Conservation (phyloP, 768 basidiomycete species). For the Hericium erinaceus region DNA sequence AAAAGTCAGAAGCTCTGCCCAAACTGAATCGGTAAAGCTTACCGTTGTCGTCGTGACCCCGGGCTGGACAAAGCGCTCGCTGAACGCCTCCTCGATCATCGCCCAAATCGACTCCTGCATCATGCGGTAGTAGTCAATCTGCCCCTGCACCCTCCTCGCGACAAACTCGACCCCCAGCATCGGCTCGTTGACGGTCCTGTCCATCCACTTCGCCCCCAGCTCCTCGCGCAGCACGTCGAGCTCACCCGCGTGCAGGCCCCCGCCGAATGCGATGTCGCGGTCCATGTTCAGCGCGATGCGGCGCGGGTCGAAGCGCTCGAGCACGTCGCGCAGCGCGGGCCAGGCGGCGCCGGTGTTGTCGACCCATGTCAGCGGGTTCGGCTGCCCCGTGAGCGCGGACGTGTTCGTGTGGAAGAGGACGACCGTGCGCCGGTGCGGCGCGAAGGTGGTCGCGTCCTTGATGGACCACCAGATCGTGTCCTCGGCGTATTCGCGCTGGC, state of each 20-base stretch:
- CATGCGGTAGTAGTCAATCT: constrained; percentile 34
- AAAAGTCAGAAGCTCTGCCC: neutral
- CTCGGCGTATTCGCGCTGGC: constrained; percentile 43
- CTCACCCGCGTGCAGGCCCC: constrained; percentile 43
- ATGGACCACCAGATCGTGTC: constrained; percentile 46
- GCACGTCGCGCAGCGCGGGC: constrained; percentile 31
- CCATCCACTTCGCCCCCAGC: constrained; percentile 34
- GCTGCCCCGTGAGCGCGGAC: constrained; percentile 24
- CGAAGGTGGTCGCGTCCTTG: constrained; percentile 39
- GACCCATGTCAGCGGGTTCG: constrained; percentile 38
- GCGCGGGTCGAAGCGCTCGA: constrained; percentile 28
- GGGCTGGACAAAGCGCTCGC: constrained; percentile 30
- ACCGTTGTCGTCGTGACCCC: constrained; percentile 32
- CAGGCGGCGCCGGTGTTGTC: constrained; percentile 43
- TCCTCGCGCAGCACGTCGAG: constrained; percentile 27
- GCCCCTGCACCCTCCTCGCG: constrained; percentile 30
- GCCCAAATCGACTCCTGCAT: constrained; percentile 46
- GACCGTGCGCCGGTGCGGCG: constrained; percentile 38
- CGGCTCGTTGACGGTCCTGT: constrained; percentile 29
- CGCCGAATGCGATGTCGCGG: constrained; percentile 36
- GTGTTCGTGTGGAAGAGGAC: constrained; percentile 40
- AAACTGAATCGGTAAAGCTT: neutral
- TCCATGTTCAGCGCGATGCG: constrained; percentile 40
- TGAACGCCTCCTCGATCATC: constrained; percentile 44
- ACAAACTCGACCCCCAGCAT: constrained; percentile 42